A percentile compares a stretch with the other conserved stretches of the same genome.
These are phyloP conservation scores for Barnettozyma siamensis DNA, from an alignment of 805 yeast species.

Conservation along the genomic window DNA sequence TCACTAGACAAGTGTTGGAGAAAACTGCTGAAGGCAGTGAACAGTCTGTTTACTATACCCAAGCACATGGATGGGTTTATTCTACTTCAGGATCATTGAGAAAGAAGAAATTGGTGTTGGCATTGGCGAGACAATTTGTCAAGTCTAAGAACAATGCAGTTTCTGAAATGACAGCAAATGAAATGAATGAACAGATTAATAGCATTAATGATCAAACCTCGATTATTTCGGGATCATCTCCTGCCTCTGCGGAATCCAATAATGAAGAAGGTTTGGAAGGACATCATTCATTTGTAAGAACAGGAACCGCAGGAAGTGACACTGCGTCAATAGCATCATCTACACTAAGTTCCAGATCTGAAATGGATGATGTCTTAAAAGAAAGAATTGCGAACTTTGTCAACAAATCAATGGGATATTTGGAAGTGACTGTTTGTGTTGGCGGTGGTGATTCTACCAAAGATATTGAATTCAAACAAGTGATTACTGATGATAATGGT, in stretches of 20 bases:
- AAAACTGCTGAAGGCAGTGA: neutral
- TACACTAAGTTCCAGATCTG: conserved; percentile 9
- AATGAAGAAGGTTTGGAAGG: neutral
- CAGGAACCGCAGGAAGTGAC: conserved; percentile 8
- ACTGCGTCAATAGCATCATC: conserved; percentile 6
- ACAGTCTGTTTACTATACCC: conserved; percentile 41
- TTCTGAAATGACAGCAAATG: conserved; percentile 25
- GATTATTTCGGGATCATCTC: no score
- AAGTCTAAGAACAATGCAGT: conserved; percentile 28
- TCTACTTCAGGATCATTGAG: conserved; percentile 67
- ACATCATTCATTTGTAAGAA: neutral
- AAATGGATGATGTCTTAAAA: conserved; percentile 44
- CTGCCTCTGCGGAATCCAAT: no score
- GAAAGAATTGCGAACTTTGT: conserved; percentile 67
- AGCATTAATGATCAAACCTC: conserved; percentile 13
- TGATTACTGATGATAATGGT: conserved; percentile 61
- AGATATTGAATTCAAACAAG: conserved; percentile 27
- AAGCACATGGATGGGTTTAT: conserved; percentile 64
- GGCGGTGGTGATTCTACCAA: conserved; percentile 41
- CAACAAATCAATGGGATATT: conserved; percentile 56
- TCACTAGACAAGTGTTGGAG: conserved; percentile 31
- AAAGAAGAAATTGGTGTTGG: conserved; percentile 62
- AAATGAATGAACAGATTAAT: conserved; percentile 34
- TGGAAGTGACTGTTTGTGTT: conserved; percentile 48
- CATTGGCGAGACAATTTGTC: conserved; percentile 64